Conservation (phyloP, 2,329 filamentous ascomycete genomes). For the Fusarium tanahbumbuense region DNA sequence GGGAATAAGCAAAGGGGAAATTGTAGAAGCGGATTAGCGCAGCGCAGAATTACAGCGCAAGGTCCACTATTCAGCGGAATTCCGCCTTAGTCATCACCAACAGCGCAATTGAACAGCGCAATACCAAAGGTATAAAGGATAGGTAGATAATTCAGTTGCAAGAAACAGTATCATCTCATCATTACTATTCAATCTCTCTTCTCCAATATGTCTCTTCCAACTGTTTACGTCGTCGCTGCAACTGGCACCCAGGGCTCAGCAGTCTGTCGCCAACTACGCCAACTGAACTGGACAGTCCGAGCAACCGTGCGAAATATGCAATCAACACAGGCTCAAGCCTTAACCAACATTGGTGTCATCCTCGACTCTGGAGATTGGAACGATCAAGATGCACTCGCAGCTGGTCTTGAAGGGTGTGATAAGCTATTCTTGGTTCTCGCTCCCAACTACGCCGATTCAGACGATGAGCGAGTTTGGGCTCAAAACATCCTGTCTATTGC, state of each 20-base stretch:
- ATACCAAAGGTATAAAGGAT: background rate
- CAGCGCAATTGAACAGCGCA: background rate
- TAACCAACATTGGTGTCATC: background rate
- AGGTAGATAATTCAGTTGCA: too few relatives aligned
- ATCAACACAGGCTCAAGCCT: background rate
- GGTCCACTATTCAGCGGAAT: background rate
- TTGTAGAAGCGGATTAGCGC: background rate
- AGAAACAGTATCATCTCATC: too few relatives aligned
- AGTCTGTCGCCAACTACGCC: conserved; percentile 1
- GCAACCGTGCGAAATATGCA: conserved; percentile 9
- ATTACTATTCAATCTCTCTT: too few relatives aligned
- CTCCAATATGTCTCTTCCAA: background rate
- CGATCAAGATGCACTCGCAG: background rate
- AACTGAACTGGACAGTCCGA: background rate
- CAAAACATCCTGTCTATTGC: background rate
- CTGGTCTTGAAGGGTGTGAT: background rate
- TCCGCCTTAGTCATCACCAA: conserved; percentile 3
- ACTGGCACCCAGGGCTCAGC: conserved; percentile 12
- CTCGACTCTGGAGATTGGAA: background rate
- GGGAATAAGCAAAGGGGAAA: background rate
- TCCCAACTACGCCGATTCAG: background rate
- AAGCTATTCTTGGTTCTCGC: background rate
- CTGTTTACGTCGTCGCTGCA: background rate
- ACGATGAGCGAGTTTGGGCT: conserved; percentile 6
- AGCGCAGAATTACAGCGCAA: background rate